A percentile compares a stretch with the other conserved stretches of the same genome.
Evolutionary conservation across 768 basidiomycete genomes (phyloP).

Genomic region (Mycena sanguinolenta): DNA sequence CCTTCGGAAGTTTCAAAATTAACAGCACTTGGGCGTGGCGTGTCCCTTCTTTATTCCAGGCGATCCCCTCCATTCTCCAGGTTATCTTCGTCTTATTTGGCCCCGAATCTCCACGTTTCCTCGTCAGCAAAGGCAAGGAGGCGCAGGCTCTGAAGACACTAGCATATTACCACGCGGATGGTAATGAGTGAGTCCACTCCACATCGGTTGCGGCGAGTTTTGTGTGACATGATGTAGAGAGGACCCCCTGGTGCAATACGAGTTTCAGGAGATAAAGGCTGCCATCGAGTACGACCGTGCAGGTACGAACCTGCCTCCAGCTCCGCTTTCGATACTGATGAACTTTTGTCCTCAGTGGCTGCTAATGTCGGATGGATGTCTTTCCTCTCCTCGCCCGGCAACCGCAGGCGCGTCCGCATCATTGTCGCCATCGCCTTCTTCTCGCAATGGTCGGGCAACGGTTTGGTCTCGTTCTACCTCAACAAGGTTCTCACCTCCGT

Average conservation of each 20-base stretch:
- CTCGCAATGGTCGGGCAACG: background rate
- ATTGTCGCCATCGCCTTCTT: background rate
- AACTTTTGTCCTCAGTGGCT: slow-evolving; percentile 53
- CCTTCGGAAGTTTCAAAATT: slow-evolving; percentile 84
- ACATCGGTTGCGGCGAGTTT: too few species aligned
- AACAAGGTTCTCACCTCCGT: slow-evolving; percentile 39
- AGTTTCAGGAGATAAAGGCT: slow-evolving; percentile 52
- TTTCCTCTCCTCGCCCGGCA: slow-evolving; percentile 75
- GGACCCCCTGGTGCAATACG: slow-evolving; percentile 78
- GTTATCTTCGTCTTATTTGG: slow-evolving; percentile 73
- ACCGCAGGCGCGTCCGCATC: slow-evolving; percentile 47
- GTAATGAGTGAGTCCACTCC: slow-evolving; percentile 61
- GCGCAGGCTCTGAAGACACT: slow-evolving; percentile 75
- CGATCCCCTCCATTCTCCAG: slow-evolving; percentile 75
- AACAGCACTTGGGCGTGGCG: slow-evolving; percentile 84
- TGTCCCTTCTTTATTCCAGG: slow-evolving; percentile 81
- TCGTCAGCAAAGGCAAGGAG: slow-evolving; percentile 81
- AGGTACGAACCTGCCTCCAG: slow-evolving; percentile 34
- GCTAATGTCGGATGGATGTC: slow-evolving; percentile 77
- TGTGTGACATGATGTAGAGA: slow-evolving; percentile 46
- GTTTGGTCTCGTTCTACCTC: background rate
- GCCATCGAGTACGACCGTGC: slow-evolving; percentile 76
- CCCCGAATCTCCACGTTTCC: slow-evolving; percentile 89
- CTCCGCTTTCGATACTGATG: background rate
- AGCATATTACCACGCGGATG: slow-evolving; percentile 87